Conservation (phyloP, 768 basidiomycete species). For the Tricholoma terreum region DNA sequence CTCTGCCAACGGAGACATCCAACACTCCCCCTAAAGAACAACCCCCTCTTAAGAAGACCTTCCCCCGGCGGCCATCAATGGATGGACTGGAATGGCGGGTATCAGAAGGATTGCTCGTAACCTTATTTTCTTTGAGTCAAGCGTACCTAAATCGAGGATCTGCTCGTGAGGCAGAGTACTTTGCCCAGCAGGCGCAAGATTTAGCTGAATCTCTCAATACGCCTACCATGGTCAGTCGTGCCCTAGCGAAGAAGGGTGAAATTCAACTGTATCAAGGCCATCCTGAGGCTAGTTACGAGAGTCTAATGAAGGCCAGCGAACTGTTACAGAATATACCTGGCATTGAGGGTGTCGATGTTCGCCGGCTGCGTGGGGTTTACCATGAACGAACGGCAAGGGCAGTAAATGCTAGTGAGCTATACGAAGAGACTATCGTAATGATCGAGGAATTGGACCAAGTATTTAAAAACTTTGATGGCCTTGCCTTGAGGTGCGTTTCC, state of each 20-base stretch:
- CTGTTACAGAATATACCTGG: constrained; percentile 46
- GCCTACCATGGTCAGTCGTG: constrained; percentile 61
- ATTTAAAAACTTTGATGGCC: constrained; percentile 51
- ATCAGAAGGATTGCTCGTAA: constrained; percentile 64
- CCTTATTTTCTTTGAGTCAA: constrained; percentile 61
- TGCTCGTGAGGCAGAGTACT: constrained; percentile 81
- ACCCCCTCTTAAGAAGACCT: constrained; percentile 22
- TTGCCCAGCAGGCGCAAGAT: constrained; percentile 71
- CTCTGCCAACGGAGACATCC: constrained; percentile 31
- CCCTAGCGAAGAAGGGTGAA: constrained; percentile 65
- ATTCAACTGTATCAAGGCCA: constrained; percentile 63
- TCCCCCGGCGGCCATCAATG: constrained; percentile 34
- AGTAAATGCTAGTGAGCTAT: constrained; percentile 50
- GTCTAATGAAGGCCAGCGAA: constrained; percentile 48
- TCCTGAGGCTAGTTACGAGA: constrained; percentile 53
- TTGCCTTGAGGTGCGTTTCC: constrained; percentile 39
- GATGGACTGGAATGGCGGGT: constrained; percentile 74
- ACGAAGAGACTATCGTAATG: constrained; percentile 53
- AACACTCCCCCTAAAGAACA: constrained; percentile 17
- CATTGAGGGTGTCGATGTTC: constrained; percentile 56
- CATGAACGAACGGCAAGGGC: constrained; percentile 37
- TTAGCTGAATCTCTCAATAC: constrained; percentile 69
- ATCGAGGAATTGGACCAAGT: constrained; percentile 59
- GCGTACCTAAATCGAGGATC: constrained; percentile 75
- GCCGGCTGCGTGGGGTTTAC: constrained; percentile 55